Base-by-base conservation (phyloP, 768 basidiomycete genomes). In the Tulasnella sp. region DNA sequence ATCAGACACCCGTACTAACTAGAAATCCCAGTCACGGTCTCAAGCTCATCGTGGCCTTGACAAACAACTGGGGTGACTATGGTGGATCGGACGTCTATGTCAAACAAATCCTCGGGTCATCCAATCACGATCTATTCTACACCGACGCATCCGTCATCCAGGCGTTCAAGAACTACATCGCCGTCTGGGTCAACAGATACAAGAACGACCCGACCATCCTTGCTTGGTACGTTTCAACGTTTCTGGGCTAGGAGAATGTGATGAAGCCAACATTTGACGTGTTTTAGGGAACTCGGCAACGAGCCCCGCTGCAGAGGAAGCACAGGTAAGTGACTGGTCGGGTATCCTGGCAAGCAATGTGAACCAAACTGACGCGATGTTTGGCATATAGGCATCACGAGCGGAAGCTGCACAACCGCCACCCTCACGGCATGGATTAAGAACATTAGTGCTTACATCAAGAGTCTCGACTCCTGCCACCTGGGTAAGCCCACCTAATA, bases 81-180 rank as follows among this genome's bases (percentile, higher is more conserved):
- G 83, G 90, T 32, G 90, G 90, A 42, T 90, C 91, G 90, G 90
- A 91, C 79, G 88, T 91, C 32, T 91, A 91, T 81, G 88, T 90
- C 73, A 85, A 85, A 29, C 90, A 91, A 67, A 77, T 77, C 74
- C 26, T 71, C 26, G 48, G 48, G 5, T 77, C 77, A 5, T 23
- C n/a, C 23, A 70, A 86, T 75, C 87, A 90, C 80, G 90, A 91
- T 81, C 82, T 85, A 15, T 90, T 91, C 85, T 91, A 91, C 84
- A 90, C 90, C 29, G 86, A 90, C 81, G 80, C 87, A 1, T 82
- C 82, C 11, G 85, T 90, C 71, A 87, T 86, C 48, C 83, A 83
- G 23, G 87, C 87, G 0, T 89, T 81, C 85, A 87, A 88, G 80
- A 87, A 86, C 80, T 89, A 89, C 80, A 84, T 88, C 79, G 85